Conservation (phyloP, 345 rosid species). For the Mangifera indica region DNA sequence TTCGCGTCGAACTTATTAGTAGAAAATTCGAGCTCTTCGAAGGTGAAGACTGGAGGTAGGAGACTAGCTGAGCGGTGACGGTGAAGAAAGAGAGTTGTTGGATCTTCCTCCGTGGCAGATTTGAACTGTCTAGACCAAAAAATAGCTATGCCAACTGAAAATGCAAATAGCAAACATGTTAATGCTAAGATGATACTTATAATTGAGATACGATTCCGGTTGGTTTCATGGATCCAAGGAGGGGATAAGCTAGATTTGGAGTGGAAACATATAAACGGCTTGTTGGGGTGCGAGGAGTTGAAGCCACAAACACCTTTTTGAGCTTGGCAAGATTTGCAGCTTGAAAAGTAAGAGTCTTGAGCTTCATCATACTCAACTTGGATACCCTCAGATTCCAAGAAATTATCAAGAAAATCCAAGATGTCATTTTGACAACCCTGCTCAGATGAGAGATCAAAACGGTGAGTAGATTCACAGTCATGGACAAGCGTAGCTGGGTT, state of each 20-base stretch:
- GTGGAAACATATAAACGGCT: conserved; percentile 50
- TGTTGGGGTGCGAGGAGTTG: conserved; percentile 58
- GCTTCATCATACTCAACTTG: conserved; percentile 68
- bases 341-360: conserved; percentile 58
- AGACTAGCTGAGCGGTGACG: conserved; percentile 68
- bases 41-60: conserved; percentile 86
- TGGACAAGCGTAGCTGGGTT: conserved; percentile 56
- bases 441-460: conserved; percentile 27
- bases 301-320: conserved; percentile 69
- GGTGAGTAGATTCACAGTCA: conserved; percentile 56
- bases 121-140: conserved; percentile 52
- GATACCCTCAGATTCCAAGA: conserved; percentile 46
- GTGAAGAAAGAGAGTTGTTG: conserved; percentile 69
- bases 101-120: conserved; percentile 63
- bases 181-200: conserved; percentile 51
- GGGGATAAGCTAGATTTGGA: conserved; percentile 39
- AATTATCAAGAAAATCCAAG: conserved; percentile 44
- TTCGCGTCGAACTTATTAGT: conserved; percentile 78
- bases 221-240: conserved; percentile 33
- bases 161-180: conserved; percentile 44
- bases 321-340: conserved; percentile 51
- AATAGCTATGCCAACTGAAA: conserved; percentile 43
- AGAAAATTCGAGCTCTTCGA: conserved; percentile 77
- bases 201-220: conserved; percentile 38
- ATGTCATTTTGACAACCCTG: conserved; percentile 70